Evolutionary conservation across 805 yeast species (phyloP).

Genomic region (Wickerhamomyces xylosicus): DNA sequence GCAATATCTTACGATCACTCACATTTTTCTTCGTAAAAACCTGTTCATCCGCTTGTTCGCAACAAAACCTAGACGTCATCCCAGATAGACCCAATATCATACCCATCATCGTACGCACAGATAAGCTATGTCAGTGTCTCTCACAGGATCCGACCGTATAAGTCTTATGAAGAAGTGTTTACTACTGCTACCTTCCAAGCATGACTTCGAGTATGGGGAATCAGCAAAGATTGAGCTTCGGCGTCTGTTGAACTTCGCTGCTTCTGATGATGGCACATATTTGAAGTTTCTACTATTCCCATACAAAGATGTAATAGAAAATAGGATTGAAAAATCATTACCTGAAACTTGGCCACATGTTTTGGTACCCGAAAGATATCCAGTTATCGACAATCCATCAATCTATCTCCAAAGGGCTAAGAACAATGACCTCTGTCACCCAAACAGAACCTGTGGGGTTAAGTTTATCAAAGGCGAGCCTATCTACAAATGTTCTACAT

Average conservation of each 20-base stretch:
- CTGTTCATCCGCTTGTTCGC: no score
- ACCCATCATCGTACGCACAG: no score
- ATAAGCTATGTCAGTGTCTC: background rate
- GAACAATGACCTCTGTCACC: constrained; percentile 30
- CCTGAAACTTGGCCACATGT: constrained; percentile 17
- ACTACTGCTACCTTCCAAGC: constrained; percentile 26
- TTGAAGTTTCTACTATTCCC: constrained; percentile 8
- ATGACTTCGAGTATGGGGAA: constrained; percentile 22
- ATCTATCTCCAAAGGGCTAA: constrained; percentile 11
- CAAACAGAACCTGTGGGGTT: constrained; percentile 63
- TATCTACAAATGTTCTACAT: constrained; percentile 62
- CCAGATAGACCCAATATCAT: no score
- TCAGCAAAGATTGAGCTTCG: constrained; percentile 25
- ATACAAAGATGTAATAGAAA: background rate
- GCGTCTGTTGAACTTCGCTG: constrained; percentile 31
- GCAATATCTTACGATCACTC: no score
- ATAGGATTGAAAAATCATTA: constrained; percentile 1
- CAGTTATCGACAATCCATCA: constrained; percentile 12
- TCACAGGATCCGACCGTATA: background rate
- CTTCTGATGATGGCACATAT: constrained; percentile 31
- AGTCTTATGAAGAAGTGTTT: constrained; percentile 21
- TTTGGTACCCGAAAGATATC: constrained; percentile 15
- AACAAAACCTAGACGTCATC: no score
- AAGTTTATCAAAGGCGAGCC: constrained; percentile 74
- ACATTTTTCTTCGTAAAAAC: no score